Evolutionary conservation across 371 early-diverging fungal species (phyloP).

Genomic region (Mucor mucedo): DNA sequence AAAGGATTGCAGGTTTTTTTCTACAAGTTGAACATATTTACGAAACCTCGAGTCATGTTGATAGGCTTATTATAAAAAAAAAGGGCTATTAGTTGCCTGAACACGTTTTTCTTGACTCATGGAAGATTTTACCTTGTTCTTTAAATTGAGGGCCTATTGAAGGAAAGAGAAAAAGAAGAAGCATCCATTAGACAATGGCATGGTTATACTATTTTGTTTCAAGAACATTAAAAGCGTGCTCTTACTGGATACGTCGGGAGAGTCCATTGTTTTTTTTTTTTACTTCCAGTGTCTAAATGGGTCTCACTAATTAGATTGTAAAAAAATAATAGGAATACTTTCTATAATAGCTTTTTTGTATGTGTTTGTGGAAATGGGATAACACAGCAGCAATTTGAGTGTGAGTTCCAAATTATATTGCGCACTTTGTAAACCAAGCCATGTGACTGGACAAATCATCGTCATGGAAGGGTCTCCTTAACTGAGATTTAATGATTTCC

Average conservation of each 20-base stretch:
- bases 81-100: neutral
- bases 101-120: too few relatives aligned
- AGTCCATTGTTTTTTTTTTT: constrained; percentile 19
- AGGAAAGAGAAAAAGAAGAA: neutral
- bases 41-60: constrained; percentile 77
- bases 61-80: constrained; percentile 12
- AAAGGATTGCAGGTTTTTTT: constrained; percentile 86
- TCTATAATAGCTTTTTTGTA: too few relatives aligned
- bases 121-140: neutral
- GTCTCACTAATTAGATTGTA: constrained; percentile 14
- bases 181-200: too few relatives aligned
- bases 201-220: too few relatives aligned
- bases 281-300: constrained; percentile 13
- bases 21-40: constrained; percentile 82
- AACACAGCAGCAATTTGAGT: too few relatives aligned
- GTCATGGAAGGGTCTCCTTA: too few relatives aligned
- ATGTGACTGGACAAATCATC: too few relatives aligned
- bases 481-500: too few relatives aligned
- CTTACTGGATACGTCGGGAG: constrained; percentile 27
- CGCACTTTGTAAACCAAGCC: too few relatives aligned
- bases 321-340: too few relatives aligned
- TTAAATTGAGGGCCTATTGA: neutral
- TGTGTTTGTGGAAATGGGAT: too few relatives aligned
- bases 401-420: too few relatives aligned
- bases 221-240: neutral